These are phyloP conservation scores for Monosporascus ibericus DNA, from an alignment of 2,329 filamentous ascomycete genomes.

Conservation along the genomic window DNA sequence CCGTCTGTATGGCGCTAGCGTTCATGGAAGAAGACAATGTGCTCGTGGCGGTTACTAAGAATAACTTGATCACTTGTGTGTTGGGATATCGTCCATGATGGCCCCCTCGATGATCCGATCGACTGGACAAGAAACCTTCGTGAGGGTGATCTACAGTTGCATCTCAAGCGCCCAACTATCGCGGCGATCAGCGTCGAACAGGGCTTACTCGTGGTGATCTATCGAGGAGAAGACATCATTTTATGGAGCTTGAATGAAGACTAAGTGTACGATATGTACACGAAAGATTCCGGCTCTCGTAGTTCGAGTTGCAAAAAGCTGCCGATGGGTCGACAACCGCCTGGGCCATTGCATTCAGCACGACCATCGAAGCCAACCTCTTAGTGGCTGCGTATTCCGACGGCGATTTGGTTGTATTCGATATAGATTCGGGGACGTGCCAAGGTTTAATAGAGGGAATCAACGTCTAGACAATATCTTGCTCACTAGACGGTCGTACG, in stretches of 20 bases:
- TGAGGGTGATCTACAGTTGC: conserved; percentile 4
- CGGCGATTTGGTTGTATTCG: conserved; percentile 21
- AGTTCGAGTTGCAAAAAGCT: conserved; percentile 1
- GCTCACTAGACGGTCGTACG: conserved; percentile 23
- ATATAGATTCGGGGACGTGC: conserved; percentile 9
- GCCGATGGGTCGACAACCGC: conserved; percentile 9
- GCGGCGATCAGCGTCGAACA: conserved; percentile 8
- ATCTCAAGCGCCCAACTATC: conserved; percentile 9
- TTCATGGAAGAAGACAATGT: conserved; percentile 5
- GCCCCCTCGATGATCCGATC: conserved; percentile 4
- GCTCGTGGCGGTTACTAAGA: conserved; percentile 1
- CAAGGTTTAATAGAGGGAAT: neutral
- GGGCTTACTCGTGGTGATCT: conserved; percentile 19
- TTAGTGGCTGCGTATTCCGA: conserved; percentile 22
- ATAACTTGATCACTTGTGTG: conserved; percentile 3
- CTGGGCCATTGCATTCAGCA: conserved; percentile 15
- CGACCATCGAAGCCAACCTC: conserved; percentile 7
- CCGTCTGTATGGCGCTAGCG: conserved; percentile 5
- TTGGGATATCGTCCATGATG: conserved; percentile 4
- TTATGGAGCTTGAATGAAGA: conserved; percentile 15
- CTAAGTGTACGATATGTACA: conserved; percentile 15
- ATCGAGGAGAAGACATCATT: conserved; percentile 19
- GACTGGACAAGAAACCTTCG: conserved; percentile 12
- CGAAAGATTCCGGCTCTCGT: conserved; percentile 16
- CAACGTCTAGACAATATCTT: conserved; percentile 15